Evolutionary conservation across 2,329 filamentous ascomycete genomes (phyloP).

Genomic region (Aureobasidium subglaciale): DNA sequence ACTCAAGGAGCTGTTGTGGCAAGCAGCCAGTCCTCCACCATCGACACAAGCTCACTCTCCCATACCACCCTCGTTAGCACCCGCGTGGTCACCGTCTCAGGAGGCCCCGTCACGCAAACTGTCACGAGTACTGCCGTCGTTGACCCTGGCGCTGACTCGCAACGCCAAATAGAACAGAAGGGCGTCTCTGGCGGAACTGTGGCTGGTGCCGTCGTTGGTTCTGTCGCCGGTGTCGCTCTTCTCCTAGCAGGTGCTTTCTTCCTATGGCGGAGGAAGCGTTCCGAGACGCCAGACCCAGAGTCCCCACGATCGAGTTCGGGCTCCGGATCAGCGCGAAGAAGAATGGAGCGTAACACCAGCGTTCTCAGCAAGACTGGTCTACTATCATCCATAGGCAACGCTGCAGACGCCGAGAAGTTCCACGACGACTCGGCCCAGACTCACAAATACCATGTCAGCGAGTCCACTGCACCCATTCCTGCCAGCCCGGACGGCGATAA

Average conservation of each 20-base stretch:
- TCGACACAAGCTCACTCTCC: conserved; percentile 18
- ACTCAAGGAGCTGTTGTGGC: conserved; percentile 17
- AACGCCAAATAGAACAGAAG: conserved; percentile 17
- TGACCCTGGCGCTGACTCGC: conserved; percentile 20
- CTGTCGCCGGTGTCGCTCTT: conserved; percentile 31
- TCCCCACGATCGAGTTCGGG: conserved; percentile 1
- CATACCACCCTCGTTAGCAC: conserved; percentile 30
- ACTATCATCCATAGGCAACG: conserved; percentile 24
- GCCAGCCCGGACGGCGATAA: conserved; percentile 24
- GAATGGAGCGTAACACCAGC: conserved; percentile 36
- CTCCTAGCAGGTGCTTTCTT: conserved; percentile 33
- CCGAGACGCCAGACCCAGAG: conserved; percentile 17
- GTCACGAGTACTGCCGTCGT: conserved; percentile 34
- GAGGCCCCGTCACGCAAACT: conserved; percentile 37
- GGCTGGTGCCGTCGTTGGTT: conserved; percentile 40
- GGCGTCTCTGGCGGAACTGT: conserved; percentile 37
- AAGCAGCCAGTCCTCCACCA: conserved; percentile 8
- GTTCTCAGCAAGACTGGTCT: conserved; percentile 43
- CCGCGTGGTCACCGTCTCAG: conserved; percentile 37
- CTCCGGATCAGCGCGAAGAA: conserved; percentile 8
- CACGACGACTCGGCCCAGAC: conserved; percentile 20
- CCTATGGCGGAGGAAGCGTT: conserved; percentile 32
- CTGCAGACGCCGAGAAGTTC: conserved; percentile 24
- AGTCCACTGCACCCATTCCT: conserved; percentile 20
- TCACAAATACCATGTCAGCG: conserved; percentile 24